Percentiles rank a stretch among this genome's conserved stretches.
phyloP scores from a whole-genome alignment of 1,284 basidiomycete species.

The Apiotrichum akiyoshidainum region DNA sequence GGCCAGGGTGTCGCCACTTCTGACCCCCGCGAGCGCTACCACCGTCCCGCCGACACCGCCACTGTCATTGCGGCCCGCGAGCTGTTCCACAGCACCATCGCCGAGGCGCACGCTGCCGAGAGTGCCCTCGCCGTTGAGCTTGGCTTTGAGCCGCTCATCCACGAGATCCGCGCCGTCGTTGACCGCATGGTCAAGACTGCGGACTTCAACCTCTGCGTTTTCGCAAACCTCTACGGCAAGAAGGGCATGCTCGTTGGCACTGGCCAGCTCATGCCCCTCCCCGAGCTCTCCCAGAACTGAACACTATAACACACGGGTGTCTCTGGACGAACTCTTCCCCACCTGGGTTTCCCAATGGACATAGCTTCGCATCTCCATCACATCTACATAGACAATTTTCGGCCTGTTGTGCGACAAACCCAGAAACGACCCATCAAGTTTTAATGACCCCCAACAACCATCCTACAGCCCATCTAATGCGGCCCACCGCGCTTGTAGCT shows the following conservation, averaged over 20 bases:
- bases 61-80: constrained; percentile 14
- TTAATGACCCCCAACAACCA: not conserved
- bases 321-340: not conserved
- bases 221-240: constrained; percentile 21
- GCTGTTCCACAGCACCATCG: constrained; percentile 7
- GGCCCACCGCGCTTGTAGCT: constrained; percentile 3
- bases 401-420: not conserved
- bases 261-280: constrained; percentile 15
- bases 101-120: constrained; percentile 6
- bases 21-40: constrained; percentile 22
- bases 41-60: constrained; percentile 15
- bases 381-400: not conserved
- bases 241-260: constrained; percentile 23
- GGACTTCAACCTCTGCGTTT: constrained; percentile 43
- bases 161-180: constrained; percentile 52
- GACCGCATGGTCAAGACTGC: constrained; percentile 53
- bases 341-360: not conserved
- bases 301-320: not conserved
- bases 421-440: not conserved
- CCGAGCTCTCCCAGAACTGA: constrained; percentile 13
- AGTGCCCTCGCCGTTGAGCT: constrained; percentile 12
- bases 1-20: constrained; percentile 18
- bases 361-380: not conserved
- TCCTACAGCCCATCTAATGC: constrained; percentile 3
- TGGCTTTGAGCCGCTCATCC: constrained; percentile 17